Evolutionary conservation across 2,329 filamentous ascomycete species (phyloP).

Genomic region (Fusarium caatingaense): DNA sequence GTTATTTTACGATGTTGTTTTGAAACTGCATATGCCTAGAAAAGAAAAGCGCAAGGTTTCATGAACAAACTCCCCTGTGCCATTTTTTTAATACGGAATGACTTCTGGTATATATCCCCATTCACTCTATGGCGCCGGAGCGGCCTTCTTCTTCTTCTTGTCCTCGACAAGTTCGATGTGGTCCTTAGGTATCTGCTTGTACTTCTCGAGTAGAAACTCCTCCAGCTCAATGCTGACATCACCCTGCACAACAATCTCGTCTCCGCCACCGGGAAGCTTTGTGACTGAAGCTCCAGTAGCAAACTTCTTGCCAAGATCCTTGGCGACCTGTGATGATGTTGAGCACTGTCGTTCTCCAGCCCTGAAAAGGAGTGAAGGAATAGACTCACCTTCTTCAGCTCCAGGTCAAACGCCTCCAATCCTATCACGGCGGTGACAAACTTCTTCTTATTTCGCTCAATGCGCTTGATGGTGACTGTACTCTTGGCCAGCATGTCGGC

Average conservation of each 20-base stretch:
- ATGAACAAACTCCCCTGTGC: constrained; percentile 24
- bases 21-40: constrained; percentile 25
- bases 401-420: constrained; percentile 88
- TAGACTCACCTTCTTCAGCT: constrained; percentile 81
- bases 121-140: constrained; percentile 37
- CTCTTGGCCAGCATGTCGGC: constrained; percentile 84
- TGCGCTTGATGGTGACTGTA: constrained; percentile 91
- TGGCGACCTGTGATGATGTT: constrained; percentile 68
- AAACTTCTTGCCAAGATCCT: constrained; percentile 99
- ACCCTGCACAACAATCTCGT: constrained; percentile 98
- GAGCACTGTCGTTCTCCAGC: constrained; percentile 13
- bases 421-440: constrained; percentile 93
- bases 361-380: background rate
- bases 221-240: constrained; percentile 95
- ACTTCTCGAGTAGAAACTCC: constrained; percentile 90
- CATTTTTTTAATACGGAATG: constrained; percentile 40
- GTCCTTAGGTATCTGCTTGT: constrained; percentile 90
- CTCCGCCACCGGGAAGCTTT: constrained; percentile 84
- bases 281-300: constrained; percentile 94
- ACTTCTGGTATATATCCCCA: constrained; percentile 21
- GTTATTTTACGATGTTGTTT: constrained; percentile 21
- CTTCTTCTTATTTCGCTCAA: constrained; percentile 98
- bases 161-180: constrained; percentile 96
- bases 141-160: constrained; percentile 81
- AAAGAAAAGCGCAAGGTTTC: constrained; percentile 38